These are phyloP conservation scores for Phytophthora tubulina DNA, from an alignment of 352 stramenopile species.

Conservation along the genomic window DNA sequence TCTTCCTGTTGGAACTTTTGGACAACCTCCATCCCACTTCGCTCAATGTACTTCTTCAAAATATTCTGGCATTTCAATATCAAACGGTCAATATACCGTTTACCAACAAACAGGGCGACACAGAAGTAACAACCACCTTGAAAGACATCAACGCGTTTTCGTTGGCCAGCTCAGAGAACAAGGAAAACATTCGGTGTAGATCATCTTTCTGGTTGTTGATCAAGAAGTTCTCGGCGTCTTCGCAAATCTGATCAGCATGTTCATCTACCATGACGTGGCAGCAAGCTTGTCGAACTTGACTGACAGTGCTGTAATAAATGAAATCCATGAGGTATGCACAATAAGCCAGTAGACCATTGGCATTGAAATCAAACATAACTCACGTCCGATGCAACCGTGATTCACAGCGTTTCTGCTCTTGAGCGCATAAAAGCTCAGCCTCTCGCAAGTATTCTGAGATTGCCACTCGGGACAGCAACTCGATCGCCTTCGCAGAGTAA, in stretches of 20 bases:
- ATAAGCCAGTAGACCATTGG: background rate
- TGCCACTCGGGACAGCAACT: conserved; percentile 68
- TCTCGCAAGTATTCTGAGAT: conserved; percentile 83
- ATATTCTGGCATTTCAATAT: conserved; percentile 71
- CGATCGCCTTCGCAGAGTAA: conserved; percentile 72
- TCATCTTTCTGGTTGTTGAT: conserved; percentile 84
- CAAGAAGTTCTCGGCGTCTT: conserved; percentile 80
- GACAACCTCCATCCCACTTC: conserved; percentile 79
- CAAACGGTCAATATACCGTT: conserved; percentile 17
- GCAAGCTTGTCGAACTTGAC: conserved; percentile 81
- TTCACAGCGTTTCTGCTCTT: conserved; percentile 87
- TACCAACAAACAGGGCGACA: background rate
- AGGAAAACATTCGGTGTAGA: conserved; percentile 78
- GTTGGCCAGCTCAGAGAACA: conserved; percentile 87
- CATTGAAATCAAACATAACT: conserved; percentile 24
- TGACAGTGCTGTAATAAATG: conserved; percentile 62
- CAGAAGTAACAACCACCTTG: conserved; percentile 58
- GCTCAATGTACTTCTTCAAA: conserved; percentile 88
- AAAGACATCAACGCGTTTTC: conserved; percentile 84
- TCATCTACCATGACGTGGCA: conserved; percentile 83
- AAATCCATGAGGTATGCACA: background rate
- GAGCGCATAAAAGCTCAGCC: conserved; percentile 73
- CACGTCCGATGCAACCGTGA: conserved; percentile 80
- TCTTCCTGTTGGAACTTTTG: conserved; percentile 85
- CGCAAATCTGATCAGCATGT: conserved; percentile 84